Percentiles rank a stretch among this genome's conserved stretches.
Evolutionary conservation across 2,329 filamentous ascomycete genomes (phyloP).

Genomic region (Diaporthe citrichinensis): DNA sequence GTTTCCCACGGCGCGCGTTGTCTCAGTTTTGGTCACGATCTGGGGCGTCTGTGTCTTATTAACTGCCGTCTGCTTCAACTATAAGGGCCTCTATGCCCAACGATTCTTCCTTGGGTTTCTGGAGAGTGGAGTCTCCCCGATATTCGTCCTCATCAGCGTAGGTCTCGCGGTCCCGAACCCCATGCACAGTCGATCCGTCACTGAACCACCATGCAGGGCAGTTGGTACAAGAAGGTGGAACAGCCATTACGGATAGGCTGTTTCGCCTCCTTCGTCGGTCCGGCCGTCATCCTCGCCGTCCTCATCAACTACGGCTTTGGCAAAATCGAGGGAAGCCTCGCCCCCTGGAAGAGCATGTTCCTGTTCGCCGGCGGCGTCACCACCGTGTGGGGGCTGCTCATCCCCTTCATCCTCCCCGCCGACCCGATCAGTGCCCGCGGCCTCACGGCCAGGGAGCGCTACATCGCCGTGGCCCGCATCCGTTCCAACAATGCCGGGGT

Average conservation of each 20-base stretch:
- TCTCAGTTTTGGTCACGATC: background rate
- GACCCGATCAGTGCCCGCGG: slow-evolving; percentile 69
- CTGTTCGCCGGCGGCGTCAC: slow-evolving; percentile 46
- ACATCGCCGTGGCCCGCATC: slow-evolving; percentile 79
- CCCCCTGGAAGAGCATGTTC: slow-evolving; percentile 48
- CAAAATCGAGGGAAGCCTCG: slow-evolving; percentile 8
- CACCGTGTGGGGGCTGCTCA: slow-evolving; percentile 44
- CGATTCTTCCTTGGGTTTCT: slow-evolving; percentile 17
- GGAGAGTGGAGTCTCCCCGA: slow-evolving; percentile 2
- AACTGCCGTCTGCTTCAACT: background rate
- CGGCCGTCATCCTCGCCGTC: slow-evolving; percentile 1
- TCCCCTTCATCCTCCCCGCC: slow-evolving; percentile 44
- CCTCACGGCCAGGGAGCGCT: slow-evolving; percentile 75
- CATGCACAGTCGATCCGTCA: no score
- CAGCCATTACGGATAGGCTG: background rate
- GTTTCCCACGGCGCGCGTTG: background rate
- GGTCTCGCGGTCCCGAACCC: background rate
- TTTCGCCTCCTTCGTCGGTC: background rate
- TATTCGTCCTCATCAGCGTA: slow-evolving; percentile 23
- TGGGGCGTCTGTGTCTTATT: slow-evolving; percentile 1
- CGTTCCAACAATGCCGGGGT: slow-evolving; percentile 83
- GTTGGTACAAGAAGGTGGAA: slow-evolving; percentile 17
- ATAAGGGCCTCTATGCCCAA: background rate
- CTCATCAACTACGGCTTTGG: slow-evolving; percentile 28
- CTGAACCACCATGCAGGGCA: background rate